Evolutionary conservation across 176 grass and related monocot genomes (phyloP).

Genomic region (Otatea glauca): DNA sequence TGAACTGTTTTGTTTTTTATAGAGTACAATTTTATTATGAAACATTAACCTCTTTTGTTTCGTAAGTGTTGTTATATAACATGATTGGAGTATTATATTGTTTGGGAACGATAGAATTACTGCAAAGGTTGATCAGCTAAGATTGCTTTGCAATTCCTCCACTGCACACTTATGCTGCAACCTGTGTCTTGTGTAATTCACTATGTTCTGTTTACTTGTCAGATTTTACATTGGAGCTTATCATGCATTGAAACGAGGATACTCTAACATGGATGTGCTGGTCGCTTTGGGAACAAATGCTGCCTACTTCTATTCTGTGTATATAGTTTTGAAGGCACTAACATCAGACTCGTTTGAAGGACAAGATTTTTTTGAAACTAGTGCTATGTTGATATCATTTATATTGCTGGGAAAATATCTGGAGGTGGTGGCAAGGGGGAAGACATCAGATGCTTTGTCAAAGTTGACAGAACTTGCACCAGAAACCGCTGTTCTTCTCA

Average conservation of each 20-base stretch:
- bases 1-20: background rate
- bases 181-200: constrained; percentile 22
- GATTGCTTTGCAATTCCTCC: background rate
- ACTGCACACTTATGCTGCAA: constrained; percentile 3
- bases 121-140: constrained; percentile 2
- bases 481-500: constrained; percentile 86
- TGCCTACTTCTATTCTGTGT: constrained; percentile 96
- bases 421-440: constrained; percentile 89
- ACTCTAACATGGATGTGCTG: constrained; percentile 97
- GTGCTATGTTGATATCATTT: constrained; percentile 98
- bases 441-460: constrained; percentile 93
- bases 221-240: constrained; percentile 98
- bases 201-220: constrained; percentile 42
- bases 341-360: constrained; percentile 79
- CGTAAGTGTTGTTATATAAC: background rate
- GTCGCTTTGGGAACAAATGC: constrained; percentile 98
- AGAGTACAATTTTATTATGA: background rate
- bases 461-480: constrained; percentile 96
- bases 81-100: background rate
- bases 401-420: constrained; percentile 97
- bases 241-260: constrained; percentile 86
- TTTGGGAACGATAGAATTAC: constrained; percentile 17
- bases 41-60: constrained; percentile 9
- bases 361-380: constrained; percentile 98
- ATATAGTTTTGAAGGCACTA: constrained; percentile 77